phyloP scores from a whole-genome alignment of 345 rosid genomes.

The Eucalyptus shirleyi region DNA sequence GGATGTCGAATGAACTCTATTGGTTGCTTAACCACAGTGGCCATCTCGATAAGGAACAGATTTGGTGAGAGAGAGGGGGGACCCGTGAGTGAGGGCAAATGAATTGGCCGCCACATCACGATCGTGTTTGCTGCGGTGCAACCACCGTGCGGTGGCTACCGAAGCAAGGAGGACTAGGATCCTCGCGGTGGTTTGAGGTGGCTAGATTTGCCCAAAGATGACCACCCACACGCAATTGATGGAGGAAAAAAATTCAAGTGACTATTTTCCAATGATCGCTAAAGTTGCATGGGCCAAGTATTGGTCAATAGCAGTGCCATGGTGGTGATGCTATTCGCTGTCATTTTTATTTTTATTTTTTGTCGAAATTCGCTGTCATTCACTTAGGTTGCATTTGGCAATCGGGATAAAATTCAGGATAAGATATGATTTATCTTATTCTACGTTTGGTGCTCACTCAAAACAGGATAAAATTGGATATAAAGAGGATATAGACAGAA shows the following conservation, averaged over 20 bases:
- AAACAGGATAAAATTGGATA: no score
- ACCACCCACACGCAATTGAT: background rate
- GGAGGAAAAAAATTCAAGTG: background rate
- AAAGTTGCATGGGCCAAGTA: background rate
- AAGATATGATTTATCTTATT: fast-evolving
- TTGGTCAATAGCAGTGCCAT: background rate
- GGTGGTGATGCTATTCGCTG: fast-evolving
- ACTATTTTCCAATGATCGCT: background rate
- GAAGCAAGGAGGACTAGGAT: background rate
- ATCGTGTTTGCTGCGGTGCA: background rate
- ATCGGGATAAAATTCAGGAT: fast-evolving
- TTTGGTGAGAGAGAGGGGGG: no score
- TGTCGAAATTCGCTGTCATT: fast-evolving
- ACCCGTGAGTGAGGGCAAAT: no score
- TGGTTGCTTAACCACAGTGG: fast-evolving
- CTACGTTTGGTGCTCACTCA: fast-evolving
- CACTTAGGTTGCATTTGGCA: no score
- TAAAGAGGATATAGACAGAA: fast-evolving
- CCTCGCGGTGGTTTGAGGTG: background rate
- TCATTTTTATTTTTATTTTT: no score
- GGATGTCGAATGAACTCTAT: no score
- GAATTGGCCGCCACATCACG: background rate
- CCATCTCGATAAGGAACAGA: fast-evolving
- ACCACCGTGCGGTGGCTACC: background rate
- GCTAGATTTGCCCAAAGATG: background rate